phyloP scores from a whole-genome alignment of 108 stramenopile species.

The Cyclostephanos tholiformis region DNA sequence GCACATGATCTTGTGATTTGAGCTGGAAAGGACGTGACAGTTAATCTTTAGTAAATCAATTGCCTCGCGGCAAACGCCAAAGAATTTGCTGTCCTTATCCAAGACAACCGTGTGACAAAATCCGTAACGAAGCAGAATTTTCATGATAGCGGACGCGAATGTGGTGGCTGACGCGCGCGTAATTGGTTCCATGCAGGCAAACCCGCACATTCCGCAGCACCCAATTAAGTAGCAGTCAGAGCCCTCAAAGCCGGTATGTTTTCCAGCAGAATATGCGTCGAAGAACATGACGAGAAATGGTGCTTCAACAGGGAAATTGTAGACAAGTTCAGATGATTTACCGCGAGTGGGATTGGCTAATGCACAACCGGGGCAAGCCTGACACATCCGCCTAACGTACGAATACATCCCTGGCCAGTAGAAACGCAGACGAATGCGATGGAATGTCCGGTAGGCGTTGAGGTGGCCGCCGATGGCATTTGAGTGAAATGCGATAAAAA shows the following conservation, averaged over 20 bases:
- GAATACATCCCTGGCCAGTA: no score
- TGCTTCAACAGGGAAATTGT: no score
- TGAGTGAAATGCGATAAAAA: constrained; percentile 7
- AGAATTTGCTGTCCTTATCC: constrained; percentile 9
- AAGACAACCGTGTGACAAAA: no score
- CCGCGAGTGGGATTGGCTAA: no score
- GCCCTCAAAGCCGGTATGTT: no score
- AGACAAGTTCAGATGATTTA: no score
- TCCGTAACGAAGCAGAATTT: constrained; percentile 10
- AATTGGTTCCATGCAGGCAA: constrained; percentile 1
- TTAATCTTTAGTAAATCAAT: constrained; percentile 2
- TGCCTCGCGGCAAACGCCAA: neutral
- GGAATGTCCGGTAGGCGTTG: neutral
- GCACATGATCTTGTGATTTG: neutral
- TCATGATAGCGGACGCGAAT: constrained; percentile 11
- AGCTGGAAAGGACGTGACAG: constrained; percentile 2
- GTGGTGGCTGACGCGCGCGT: neutral
- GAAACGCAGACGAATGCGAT: neutral
- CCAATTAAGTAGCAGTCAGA: no score
- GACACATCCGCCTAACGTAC: no score
- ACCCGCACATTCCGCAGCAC: no score
- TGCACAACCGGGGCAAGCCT: no score
- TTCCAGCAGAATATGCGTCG: no score
- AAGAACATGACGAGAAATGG: no score
- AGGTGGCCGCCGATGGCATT: constrained; percentile 8